A percentile compares a stretch with the other conserved stretches of the same genome.
These are phyloP conservation scores for Ensete ventricosum DNA, from an alignment of 176 grass and related monocot genomes.

Conservation along the genomic window DNA sequence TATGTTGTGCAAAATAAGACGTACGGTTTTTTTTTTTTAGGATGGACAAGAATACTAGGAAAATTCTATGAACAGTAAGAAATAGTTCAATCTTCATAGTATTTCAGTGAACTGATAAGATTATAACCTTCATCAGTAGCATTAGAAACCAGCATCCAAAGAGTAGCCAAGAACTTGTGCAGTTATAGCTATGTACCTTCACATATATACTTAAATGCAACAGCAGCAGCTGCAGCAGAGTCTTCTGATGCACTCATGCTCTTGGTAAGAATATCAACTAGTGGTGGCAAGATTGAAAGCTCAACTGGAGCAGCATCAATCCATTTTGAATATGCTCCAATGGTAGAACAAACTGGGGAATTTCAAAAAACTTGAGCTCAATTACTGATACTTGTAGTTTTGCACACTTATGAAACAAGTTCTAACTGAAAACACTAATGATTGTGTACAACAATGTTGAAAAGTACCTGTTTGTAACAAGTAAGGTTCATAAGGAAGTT, in stretches of 20 bases:
- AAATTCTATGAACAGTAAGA: too few species aligned
- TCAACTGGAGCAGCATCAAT: conserved; percentile 74
- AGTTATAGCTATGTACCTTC: conserved; percentile 62
- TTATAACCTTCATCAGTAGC: neutral
- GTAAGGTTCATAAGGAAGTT: conserved; percentile 57
- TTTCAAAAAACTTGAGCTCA: conserved; percentile 2
- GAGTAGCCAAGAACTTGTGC: conserved; percentile 1
- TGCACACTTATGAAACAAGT: neutral
- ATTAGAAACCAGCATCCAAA: neutral
- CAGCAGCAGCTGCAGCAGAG: conserved; percentile 67
- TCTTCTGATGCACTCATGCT: conserved; percentile 84
- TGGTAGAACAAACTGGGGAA: conserved; percentile 67
- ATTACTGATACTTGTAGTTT: neutral
- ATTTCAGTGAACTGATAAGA: neutral
- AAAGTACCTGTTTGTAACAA: conserved; percentile 75
- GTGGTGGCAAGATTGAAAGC: conserved; percentile 68
- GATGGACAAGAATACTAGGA: too few species aligned
- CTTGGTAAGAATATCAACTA: conserved; percentile 86
- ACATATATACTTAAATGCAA: conserved; percentile 99
- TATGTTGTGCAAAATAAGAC: too few species aligned
- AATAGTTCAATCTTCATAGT: neutral
- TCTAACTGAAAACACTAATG: neutral
- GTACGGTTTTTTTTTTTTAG: too few species aligned
- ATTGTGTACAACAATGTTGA: neutral
- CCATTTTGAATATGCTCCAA: conserved; percentile 96